A percentile compares a stretch with the other conserved stretches of the same genome.
These are phyloP conservation scores for Pichia sp. DNA, from an alignment of 1,139 yeast genomes.

Conservation along the genomic window DNA sequence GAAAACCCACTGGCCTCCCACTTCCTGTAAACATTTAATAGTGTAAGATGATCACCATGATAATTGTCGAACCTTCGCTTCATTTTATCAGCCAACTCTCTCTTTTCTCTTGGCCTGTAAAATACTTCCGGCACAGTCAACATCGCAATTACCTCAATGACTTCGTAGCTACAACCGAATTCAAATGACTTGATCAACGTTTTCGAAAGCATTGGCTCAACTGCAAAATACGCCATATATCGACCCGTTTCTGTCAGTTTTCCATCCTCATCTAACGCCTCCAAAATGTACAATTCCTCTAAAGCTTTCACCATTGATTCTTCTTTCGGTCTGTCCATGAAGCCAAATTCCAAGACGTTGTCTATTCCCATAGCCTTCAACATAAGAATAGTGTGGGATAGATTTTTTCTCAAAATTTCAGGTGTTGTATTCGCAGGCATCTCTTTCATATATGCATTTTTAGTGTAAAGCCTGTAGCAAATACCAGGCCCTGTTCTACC, in stretches of 20 bases:
- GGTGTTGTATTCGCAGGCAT: conserved; percentile 86
- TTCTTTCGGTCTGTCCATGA: conserved; percentile 92
- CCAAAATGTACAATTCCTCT: conserved; percentile 76
- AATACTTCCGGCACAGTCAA: conserved; percentile 83
- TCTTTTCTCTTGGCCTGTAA: conserved; percentile 78
- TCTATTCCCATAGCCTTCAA: conserved; percentile 93
- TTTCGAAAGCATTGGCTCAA: conserved; percentile 89
- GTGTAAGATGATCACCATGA: conserved; percentile 90
- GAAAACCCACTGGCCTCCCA: conserved; percentile 68
- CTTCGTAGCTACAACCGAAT: conserved; percentile 75
- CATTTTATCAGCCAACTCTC: conserved; percentile 67
- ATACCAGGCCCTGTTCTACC: conserved; percentile 87
- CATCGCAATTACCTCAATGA: conserved; percentile 86
- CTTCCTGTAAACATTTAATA: conserved; percentile 71
- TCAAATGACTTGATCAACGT: conserved; percentile 73
- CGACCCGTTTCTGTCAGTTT: conserved; percentile 69
- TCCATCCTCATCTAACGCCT: conserved; percentile 81
- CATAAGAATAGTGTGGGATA: conserved; percentile 81
- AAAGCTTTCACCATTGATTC: conserved; percentile 73
- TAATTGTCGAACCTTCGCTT: conserved; percentile 81
- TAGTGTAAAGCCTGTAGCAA: conserved; percentile 72
- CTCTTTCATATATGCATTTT: conserved; percentile 62
- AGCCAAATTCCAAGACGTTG: conserved; percentile 74
- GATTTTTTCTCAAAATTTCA: conserved; percentile 87
- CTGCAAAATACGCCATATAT: conserved; percentile 89